Conservation (phyloP, 73 alveolate species). For the Tetrahymena borealis region DNA sequence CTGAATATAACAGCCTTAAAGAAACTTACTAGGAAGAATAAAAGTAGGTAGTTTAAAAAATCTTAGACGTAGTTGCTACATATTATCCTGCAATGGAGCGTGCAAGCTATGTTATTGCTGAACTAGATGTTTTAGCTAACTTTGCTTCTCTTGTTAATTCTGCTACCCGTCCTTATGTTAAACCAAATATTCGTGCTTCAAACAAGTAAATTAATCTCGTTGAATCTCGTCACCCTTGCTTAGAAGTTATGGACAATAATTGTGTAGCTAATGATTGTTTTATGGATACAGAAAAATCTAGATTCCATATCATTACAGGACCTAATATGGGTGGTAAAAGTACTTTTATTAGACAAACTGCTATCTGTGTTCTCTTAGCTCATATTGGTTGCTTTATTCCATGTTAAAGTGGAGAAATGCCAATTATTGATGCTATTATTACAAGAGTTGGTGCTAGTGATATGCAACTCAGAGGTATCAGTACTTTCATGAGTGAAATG, state of each 20-base stretch:
- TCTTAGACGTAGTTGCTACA: slow-evolving; percentile 66
- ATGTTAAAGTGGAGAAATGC: slow-evolving; percentile 83
- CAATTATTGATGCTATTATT: slow-evolving; percentile 89
- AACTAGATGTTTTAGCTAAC: slow-evolving; percentile 68
- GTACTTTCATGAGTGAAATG: slow-evolving; percentile 99
- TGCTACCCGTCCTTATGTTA: slow-evolving; percentile 41
- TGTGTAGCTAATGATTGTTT: slow-evolving; percentile 41
- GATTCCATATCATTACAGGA: slow-evolving; percentile 94
- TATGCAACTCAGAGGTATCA: slow-evolving; percentile 86
- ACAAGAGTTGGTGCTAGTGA: slow-evolving; percentile 99
- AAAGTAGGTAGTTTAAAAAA: slow-evolving; percentile 56
- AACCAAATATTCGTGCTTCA: slow-evolving; percentile 42
- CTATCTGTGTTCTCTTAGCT: slow-evolving; percentile 87
- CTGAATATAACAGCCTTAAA: slow-evolving; percentile 49
- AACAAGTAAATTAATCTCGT: slow-evolving; percentile 33
- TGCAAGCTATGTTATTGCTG: slow-evolving; percentile 47
- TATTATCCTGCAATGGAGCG: slow-evolving; percentile 66
- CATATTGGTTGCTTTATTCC: slow-evolving; percentile 97
- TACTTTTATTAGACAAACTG: slow-evolving; percentile 93
- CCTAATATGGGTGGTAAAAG: slow-evolving; percentile 99
- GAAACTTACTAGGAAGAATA: slow-evolving; percentile 47
- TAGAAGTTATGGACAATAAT: slow-evolving; percentile 56
- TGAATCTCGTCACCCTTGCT: slow-evolving; percentile 76
- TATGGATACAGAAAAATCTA: slow-evolving; percentile 52
- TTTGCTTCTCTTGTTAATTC: slow-evolving; percentile 61